Evolutionary conservation across 108 stramenopile species (phyloP).

Genomic region (Cylindrotheca closterium): DNA sequence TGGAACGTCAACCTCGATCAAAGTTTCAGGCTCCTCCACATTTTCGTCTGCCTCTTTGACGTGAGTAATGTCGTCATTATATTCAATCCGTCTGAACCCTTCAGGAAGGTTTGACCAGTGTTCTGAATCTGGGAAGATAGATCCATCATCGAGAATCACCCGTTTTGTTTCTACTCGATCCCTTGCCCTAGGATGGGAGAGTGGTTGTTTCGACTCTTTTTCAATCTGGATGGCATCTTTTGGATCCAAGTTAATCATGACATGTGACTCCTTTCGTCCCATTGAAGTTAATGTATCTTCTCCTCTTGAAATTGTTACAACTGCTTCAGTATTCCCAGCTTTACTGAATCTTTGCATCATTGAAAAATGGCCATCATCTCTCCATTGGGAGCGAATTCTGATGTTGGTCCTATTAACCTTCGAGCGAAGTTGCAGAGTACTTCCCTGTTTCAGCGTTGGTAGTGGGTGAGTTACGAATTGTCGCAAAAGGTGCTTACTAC

Average conservation of each 20-base stretch:
- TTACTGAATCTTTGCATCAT: slow-evolving; percentile 19
- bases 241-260: slow-evolving; percentile 26
- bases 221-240: background rate
- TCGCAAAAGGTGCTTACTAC: slow-evolving; percentile 20
- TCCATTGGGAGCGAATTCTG: slow-evolving; percentile 44
- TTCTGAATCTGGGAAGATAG: slow-evolving; percentile 7
- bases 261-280: slow-evolving; percentile 40
- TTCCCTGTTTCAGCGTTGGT: slow-evolving; percentile 44
- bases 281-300: slow-evolving; percentile 36
- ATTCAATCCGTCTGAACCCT: slow-evolving; percentile 4
- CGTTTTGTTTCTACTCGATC: background rate
- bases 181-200: background rate
- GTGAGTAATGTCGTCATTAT: slow-evolving; percentile 11
- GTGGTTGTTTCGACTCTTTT: background rate
- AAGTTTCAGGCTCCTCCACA: background rate
- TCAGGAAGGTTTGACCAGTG: background rate
- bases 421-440: slow-evolving; percentile 50
- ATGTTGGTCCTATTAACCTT: slow-evolving; percentile 25
- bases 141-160: slow-evolving; percentile 17
- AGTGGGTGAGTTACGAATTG: slow-evolving; percentile 24
- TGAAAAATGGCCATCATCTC: slow-evolving; percentile 50
- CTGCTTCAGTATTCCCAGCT: background rate
- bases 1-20: slow-evolving; percentile 58
- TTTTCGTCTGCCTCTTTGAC: background rate
- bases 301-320: slow-evolving; percentile 17